Conservation (phyloP, 257 asterid species). For the Lantana camara region DNA sequence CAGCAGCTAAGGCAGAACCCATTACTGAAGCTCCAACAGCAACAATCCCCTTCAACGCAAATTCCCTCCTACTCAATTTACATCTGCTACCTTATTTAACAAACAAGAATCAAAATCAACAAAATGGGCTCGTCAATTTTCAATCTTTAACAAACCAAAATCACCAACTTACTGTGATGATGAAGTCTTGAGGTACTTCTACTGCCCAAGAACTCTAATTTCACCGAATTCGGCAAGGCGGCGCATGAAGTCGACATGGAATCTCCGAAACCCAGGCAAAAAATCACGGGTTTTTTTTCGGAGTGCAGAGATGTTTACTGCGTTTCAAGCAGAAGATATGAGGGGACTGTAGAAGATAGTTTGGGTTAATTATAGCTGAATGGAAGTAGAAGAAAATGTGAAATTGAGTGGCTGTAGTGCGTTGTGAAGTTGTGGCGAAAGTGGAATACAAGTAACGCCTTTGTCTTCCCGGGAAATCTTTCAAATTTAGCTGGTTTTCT, state of each 20-base stretch:
- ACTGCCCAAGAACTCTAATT: constrained; percentile 42
- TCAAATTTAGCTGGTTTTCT: neutral
- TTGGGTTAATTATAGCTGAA: neutral
- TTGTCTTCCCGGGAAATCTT: constrained; percentile 26
- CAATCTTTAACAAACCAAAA: neutral
- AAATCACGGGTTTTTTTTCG: constrained; percentile 7
- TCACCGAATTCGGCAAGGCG: constrained; percentile 37
- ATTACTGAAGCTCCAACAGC: constrained; percentile 75
- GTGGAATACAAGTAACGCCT: constrained; percentile 35
- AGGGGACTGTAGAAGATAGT: constrained; percentile 3
- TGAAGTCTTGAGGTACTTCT: constrained; percentile 37
- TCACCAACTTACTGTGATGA: constrained; percentile 49
- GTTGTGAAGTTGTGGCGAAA: constrained; percentile 42
- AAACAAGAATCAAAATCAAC: neutral
- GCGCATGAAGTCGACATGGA: constrained; percentile 67
- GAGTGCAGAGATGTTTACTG: neutral
- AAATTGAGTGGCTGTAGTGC: constrained; percentile 42
- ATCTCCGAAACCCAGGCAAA: constrained; percentile 7
- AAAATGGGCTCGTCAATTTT: constrained; percentile 2
- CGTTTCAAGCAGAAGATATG: neutral
- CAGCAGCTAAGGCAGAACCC: constrained; percentile 54
- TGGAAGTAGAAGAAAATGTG: neutral
- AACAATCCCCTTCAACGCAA: constrained; percentile 67
- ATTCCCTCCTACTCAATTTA: constrained; percentile 63
- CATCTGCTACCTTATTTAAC: constrained; percentile 57